phyloP scores from a whole-genome alignment of 2,329 filamentous ascomycete species.

The Phialophora tarda region DNA sequence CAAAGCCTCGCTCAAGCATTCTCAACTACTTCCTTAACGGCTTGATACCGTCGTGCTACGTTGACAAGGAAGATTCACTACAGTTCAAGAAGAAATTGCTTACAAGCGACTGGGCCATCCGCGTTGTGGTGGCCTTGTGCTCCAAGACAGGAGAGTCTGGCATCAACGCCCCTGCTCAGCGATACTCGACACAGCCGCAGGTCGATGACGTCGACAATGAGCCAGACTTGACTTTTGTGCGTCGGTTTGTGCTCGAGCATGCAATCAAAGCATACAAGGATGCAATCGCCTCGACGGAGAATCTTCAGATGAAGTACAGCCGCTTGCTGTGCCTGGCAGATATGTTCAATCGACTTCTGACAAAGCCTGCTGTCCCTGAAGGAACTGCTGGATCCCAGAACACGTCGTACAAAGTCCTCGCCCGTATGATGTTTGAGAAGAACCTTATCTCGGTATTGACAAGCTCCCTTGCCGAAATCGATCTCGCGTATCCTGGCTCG shows the following conservation, averaged over 20 bases:
- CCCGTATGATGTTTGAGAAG: constrained; percentile 98
- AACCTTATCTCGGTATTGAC: constrained; percentile 89
- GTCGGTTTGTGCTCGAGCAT: constrained; percentile 93
- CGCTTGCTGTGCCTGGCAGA: constrained; percentile 86
- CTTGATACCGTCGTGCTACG: constrained; percentile 69
- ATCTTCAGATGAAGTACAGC: constrained; percentile 83
- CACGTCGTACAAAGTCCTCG: constrained; percentile 78
- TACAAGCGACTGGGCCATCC: constrained; percentile 84
- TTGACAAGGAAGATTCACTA: constrained; percentile 69
- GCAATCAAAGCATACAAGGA: constrained; percentile 91
- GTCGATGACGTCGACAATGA: constrained; percentile 71
- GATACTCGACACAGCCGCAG: constrained; percentile 52
- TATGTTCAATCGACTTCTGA: constrained; percentile 90
- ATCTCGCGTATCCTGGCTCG: constrained; percentile 89
- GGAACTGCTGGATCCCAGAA: constrained; percentile 46
- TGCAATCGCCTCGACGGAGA: constrained; percentile 76
- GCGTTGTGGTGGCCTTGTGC: constrained; percentile 83
- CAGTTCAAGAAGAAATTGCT: constrained; percentile 81
- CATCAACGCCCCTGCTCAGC: constrained; percentile 41
- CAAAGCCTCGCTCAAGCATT: constrained; percentile 90
- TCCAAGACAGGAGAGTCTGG: constrained; percentile 82
- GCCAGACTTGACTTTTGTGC: constrained; percentile 84
- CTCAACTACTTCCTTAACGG: constrained; percentile 91
- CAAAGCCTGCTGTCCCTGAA: constrained; percentile 72
- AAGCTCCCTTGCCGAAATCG: constrained; percentile 89